Conservation (phyloP, 2,329 filamentous ascomycete species). For the Trichophyton schoenleinii region DNA sequence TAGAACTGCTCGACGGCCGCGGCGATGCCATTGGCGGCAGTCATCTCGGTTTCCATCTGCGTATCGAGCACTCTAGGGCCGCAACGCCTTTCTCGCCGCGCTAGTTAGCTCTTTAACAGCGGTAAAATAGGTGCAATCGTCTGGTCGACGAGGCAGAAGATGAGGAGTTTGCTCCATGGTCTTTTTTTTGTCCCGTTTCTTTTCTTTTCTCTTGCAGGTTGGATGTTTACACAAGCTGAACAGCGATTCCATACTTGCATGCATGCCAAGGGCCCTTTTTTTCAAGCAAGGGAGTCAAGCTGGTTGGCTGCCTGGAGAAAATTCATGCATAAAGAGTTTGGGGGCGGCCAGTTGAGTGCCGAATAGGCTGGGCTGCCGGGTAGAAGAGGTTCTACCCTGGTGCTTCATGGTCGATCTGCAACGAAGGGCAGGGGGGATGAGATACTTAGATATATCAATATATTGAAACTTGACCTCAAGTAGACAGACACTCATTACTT, state of each 20-base stretch:
- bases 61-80: not conserved
- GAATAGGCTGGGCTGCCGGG: no score
- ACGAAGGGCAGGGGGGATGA: no score
- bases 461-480: no score
- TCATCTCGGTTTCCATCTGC: not conserved
- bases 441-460: not conserved
- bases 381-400: not conserved
- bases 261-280: not conserved
- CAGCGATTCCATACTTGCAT: not conserved
- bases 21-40: not conserved
- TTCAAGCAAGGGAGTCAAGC: not conserved
- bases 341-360: not conserved
- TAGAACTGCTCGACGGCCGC: constrained; percentile 12
- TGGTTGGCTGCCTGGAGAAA: not conserved
- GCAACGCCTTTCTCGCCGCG: no score
- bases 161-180: no score
- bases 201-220: not conserved
- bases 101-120: not conserved
- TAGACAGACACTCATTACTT: not conserved
- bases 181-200: not conserved
- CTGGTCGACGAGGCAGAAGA: not conserved
- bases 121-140: not conserved
- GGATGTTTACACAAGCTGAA: not conserved
- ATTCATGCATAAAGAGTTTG: not conserved
- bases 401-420: no score